Evolutionary conservation across 495 filamentous ascomycete genomes (phyloP), one percentile per base, ranked within the genome.

Genomic region (Lepidopterella palustris): DNA sequence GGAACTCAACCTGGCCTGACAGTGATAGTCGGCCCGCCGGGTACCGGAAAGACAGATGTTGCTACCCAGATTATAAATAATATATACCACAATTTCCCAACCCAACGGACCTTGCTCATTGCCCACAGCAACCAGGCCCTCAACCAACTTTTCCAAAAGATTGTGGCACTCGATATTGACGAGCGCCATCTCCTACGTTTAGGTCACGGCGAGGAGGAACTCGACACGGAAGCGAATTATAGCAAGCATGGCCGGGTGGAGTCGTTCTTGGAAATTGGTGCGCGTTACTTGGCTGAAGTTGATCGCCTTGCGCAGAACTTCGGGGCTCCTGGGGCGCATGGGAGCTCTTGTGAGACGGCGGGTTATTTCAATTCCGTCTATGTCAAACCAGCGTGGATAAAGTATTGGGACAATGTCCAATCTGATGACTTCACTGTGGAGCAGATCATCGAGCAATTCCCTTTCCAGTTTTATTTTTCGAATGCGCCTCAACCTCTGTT

Each of bases 101-200:
- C 80, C 25, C 90, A 99, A 70, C 85, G 91, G 45, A 99, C 92
- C 0, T 76, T 99, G 24, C 83, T 99, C 39, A 86, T 99, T 63
- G 95, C 93, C 10, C 93, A 97, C 72, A 96, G 91, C 72, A 99
- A 99, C 66, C 93, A 99, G 70, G 93, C 93, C 0, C 76, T 99
- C 50, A 97, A 99, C 68, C 95, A 99, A 70, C 80, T 99, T n/a
- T 99, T 99, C 73, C 88, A 95, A 62, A 99, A 97, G 75, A 97
- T 99, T 59, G 86, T 90, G 39, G 87, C 86, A 5, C 78, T 97
- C 39, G 90, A 97, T 66, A 97, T 99, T 61, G 93, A 99, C 69
- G 88, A 92, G 71, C 87, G 93, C 29, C 95, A 99, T 76, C 79
- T 99, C 42, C 79, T 99, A 49, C 86, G 93, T 40, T 78, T 99